Percentiles rank a stretch among this genome's conserved stretches.
Evolutionary conservation across 2,329 filamentous ascomycete genomes (phyloP).

Genomic region (Neodidymelliopsis sp.): DNA sequence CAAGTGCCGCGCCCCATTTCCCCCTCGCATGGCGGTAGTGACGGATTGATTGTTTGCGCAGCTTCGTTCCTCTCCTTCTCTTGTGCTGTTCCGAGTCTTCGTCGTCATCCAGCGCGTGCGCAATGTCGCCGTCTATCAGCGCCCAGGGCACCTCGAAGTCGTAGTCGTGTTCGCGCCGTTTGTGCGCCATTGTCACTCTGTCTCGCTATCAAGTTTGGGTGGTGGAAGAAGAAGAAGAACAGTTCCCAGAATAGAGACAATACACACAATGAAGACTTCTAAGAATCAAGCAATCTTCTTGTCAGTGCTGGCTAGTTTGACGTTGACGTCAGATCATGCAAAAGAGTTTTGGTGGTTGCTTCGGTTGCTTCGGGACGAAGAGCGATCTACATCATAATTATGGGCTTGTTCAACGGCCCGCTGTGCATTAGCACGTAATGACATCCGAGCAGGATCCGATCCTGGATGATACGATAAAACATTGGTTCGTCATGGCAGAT

Average conservation of each 20-base stretch:
- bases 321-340: slow-evolving; percentile 10
- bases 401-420: slow-evolving; percentile 1
- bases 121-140: slow-evolving; percentile 3
- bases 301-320: background rate
- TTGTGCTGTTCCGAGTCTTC: slow-evolving; percentile 16
- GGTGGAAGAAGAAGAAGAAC: background rate
- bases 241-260: background rate
- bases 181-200: slow-evolving; percentile 12
- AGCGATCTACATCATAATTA: slow-evolving; percentile 7
- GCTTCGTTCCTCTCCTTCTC: slow-evolving; percentile 2
- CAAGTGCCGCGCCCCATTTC: slow-evolving; percentile 13
- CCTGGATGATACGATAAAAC: too few relatives aligned
- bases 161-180: slow-evolving; percentile 13
- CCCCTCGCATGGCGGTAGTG: slow-evolving; percentile 13
- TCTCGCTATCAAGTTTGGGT: background rate
- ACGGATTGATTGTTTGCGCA: slow-evolving; percentile 6
- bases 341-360: background rate
- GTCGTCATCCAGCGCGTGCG: slow-evolving; percentile 1
- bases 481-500: too few relatives aligned
- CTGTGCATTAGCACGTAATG: background rate
- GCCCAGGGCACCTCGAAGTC: slow-evolving; percentile 14
- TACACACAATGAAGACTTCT: background rate
- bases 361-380: background rate
- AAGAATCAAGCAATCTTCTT: background rate
- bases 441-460: background rate